Evolutionary conservation across 805 yeast genomes (phyloP).

Genomic region (Wickerhamomyces bovis): DNA sequence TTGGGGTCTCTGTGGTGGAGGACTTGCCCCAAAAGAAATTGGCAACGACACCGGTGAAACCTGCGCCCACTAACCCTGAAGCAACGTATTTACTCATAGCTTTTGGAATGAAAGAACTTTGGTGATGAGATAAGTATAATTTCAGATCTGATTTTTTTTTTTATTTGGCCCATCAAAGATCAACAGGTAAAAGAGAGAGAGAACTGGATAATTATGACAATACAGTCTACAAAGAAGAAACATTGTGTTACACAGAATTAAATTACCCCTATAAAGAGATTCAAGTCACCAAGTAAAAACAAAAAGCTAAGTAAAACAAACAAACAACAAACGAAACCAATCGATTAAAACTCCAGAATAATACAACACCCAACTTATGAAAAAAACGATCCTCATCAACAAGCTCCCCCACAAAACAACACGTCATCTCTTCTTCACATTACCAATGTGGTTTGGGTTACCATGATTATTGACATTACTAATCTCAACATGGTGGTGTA

Average conservation of each 20-base stretch:
- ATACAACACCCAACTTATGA: neutral
- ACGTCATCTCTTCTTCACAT: neutral
- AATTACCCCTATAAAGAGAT: neutral
- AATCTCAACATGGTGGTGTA: constrained; percentile 23
- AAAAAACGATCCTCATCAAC: too few relatives aligned
- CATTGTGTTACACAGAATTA: too few relatives aligned
- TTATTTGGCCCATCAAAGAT: too few relatives aligned
- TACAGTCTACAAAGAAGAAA: too few relatives aligned
- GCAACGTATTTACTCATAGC: constrained; percentile 21
- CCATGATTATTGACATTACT: constrained; percentile 10
- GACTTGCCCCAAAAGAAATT: constrained; percentile 29
- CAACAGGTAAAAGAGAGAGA: too few relatives aligned
- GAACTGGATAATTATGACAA: too few relatives aligned
- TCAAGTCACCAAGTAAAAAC: too few relatives aligned
- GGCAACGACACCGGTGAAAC: constrained; percentile 28
- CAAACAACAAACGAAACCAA: neutral
- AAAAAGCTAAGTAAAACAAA: too few relatives aligned
- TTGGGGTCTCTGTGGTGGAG: constrained; percentile 4
- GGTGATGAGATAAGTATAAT: neutral
- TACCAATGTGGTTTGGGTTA: neutral
- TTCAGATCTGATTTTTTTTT: neutral
- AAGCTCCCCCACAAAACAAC: too few relatives aligned
- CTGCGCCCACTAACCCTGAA: constrained; percentile 24
- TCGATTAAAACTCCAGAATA: neutral
- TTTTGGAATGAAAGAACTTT: neutral